Percentiles rank a stretch among this genome's conserved stretches.
Conservation (phyloP, 1,284 basidiomycete species). For the Cutaneotrichosporon daszewskae region DNA sequence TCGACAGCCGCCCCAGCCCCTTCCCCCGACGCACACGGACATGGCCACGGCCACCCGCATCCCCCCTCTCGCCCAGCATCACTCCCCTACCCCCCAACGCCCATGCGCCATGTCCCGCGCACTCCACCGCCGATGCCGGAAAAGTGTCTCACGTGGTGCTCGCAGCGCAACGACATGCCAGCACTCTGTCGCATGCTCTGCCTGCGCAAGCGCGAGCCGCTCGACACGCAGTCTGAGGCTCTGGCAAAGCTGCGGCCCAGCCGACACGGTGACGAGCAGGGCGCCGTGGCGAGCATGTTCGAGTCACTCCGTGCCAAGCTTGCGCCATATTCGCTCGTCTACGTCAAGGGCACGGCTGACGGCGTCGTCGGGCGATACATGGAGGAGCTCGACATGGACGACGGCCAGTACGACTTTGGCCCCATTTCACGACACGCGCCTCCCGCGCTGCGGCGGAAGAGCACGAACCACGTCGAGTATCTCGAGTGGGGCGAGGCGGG, state of each 20-base stretch:
- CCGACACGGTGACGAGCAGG: neutral
- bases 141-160: constrained; percentile 39
- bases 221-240: constrained; percentile 21
- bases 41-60: too few species aligned
- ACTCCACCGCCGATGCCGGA: constrained; percentile 24
- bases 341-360: constrained; percentile 35
- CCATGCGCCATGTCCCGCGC: neutral
- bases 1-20: too few species aligned
- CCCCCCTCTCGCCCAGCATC: neutral
- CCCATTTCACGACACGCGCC: constrained; percentile 22
- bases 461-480: constrained; percentile 20
- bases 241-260: constrained; percentile 27
- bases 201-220: constrained; percentile 22
- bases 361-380: constrained; percentile 43
- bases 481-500: constrained; percentile 40
- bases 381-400: constrained; percentile 43
- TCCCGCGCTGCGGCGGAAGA: constrained; percentile 10
- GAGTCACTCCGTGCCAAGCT: constrained; percentile 20
- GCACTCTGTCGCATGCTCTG: constrained; percentile 42
- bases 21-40: too few species aligned
- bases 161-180: constrained; percentile 26
- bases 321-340: constrained; percentile 37
- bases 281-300: constrained; percentile 17
- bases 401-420: constrained; percentile 40
- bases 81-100: neutral